phyloP scores from a whole-genome alignment of 768 basidiomycete genomes.

The Amyloporia xantha region DNA sequence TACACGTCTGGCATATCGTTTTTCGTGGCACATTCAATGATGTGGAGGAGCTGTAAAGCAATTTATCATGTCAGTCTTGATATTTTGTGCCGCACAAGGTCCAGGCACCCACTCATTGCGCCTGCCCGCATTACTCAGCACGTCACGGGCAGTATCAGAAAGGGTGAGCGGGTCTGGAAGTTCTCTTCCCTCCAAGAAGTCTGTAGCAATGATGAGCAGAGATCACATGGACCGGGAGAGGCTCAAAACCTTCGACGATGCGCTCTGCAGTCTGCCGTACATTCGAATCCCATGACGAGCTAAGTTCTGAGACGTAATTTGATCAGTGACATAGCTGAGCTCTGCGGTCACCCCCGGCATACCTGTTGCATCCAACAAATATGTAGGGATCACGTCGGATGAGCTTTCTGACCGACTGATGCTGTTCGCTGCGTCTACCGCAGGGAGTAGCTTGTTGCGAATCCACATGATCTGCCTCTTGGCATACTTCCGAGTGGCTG shows the following conservation, averaged over 20 bases:
- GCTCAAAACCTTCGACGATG: slow-evolving; percentile 40
- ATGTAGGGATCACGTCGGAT: slow-evolving; percentile 34
- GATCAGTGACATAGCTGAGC: background rate
- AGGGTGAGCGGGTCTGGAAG: slow-evolving; percentile 54
- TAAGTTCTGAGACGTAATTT: slow-evolving; percentile 32
- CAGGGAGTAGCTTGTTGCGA: slow-evolving; percentile 80
- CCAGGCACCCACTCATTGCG: too few relatives aligned
- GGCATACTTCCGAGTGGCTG: slow-evolving; percentile 85
- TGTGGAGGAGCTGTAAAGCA: too few relatives aligned
- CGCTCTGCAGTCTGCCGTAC: slow-evolving; percentile 46
- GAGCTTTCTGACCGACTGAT: slow-evolving; percentile 11
- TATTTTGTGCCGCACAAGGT: too few relatives aligned
- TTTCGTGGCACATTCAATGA: slow-evolving; percentile 42
- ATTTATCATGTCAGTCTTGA: too few relatives aligned
- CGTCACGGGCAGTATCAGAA: slow-evolving; percentile 45
- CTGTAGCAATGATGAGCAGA: slow-evolving; percentile 28
- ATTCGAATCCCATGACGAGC: slow-evolving; percentile 49
- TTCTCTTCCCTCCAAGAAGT: slow-evolving; percentile 41
- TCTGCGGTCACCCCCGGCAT: slow-evolving; percentile 17
- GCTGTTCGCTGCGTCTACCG: slow-evolving; percentile 43
- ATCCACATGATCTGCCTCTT: slow-evolving; percentile 92
- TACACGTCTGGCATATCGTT: slow-evolving; percentile 57
- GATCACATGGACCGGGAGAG: background rate
- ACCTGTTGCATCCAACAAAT: slow-evolving; percentile 70
- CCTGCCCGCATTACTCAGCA: slow-evolving; percentile 32